These are phyloP conservation scores for Pseudoturritis turrita DNA, from an alignment of 345 rosid genomes.

Conservation along the genomic window DNA sequence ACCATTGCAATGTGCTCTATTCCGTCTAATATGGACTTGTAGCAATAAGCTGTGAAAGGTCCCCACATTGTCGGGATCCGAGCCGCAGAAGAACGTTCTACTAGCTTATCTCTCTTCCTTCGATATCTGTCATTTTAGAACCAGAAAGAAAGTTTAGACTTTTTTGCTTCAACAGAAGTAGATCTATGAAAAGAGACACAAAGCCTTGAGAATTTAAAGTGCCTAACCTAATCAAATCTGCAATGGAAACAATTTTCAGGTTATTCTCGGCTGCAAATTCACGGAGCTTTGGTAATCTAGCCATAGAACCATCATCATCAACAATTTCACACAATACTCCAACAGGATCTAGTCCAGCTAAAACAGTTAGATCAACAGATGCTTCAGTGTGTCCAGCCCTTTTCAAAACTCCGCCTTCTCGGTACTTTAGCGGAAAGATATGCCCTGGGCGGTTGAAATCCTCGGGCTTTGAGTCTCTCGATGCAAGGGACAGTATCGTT, in stretches of 20 bases:
- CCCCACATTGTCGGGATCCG: constrained; percentile 94
- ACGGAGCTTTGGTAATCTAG: constrained; percentile 71
- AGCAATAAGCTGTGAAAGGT: constrained; percentile 75
- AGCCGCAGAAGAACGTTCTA: constrained; percentile 75
- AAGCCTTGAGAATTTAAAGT: background rate
- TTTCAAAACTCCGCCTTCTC: constrained; percentile 88
- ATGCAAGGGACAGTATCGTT: constrained; percentile 70
- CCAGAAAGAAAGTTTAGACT: background rate
- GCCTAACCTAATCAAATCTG: constrained; percentile 71
- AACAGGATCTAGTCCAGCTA: constrained; percentile 79
- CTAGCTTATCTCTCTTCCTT: constrained; percentile 76
- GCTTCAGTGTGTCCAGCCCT: constrained; percentile 97
- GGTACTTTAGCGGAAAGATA: constrained; percentile 72
- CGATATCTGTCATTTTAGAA: constrained; percentile 54
- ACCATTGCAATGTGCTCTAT: constrained; percentile 98
- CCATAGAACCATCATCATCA: constrained; percentile 94
- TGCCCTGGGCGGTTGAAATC: constrained; percentile 93
- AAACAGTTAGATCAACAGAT: constrained; percentile 75
- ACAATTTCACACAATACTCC: constrained; percentile 79
- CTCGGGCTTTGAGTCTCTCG: constrained; percentile 71
- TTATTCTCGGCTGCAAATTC: constrained; percentile 58
- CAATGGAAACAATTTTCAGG: constrained; percentile 64
- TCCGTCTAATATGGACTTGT: constrained; percentile 76
- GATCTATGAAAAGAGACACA: background rate
- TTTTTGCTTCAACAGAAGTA: background rate